Base-by-base conservation (phyloP, 495 filamentous ascomycete species). In the Daldinia loculata region DNA sequence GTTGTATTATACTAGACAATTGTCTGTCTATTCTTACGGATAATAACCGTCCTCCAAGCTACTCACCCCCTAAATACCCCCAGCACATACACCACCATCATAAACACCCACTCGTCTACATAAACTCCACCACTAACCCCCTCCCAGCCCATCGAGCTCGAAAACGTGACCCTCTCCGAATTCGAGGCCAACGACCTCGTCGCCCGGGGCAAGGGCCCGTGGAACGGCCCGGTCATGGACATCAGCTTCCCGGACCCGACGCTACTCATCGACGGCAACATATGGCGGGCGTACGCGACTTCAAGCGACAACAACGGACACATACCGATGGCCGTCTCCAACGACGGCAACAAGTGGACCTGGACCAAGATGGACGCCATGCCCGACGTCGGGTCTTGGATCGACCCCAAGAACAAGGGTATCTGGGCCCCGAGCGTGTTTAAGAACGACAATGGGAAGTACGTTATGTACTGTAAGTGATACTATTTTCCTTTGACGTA, bases 211-310 rank as follows among this genome's bases (percentile, higher is more conserved):
- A 19, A 15, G 15, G 61, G 61, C 3, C 61, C 62, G 27, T 65
- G 62, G 62, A 57, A 65, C 53, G 62, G 62, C 15, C 61, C 61
- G 8, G 61, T 63, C 50, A 64, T 64, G 51, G 50, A 64, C 30
- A 64, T 64, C 32, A 29, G 22, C 34, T 64, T 64, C 50, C 61
- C 61, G 11, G 61, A 64, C 27, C 61, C 61, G 17, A 36, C 61
- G 12, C 50, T 64, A 24, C 38, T 64, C 34, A 56, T 64, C 43
- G 62, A 57, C 27, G 62, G 53, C 39, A 19, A 65, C 29, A 19
- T 27, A 7, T 57, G 52, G 62, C 57, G 62, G 62, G 62, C 51
- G n/a, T 65, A 56, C 29, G 36, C 62, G 39, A 65, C 52, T 4
- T 57, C 53, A 12, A 65, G 62, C 62, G 62, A 48, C 12, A 43